phyloP scores from a whole-genome alignment of 2,329 filamentous ascomycete species.

The Aspergillus floridensis region DNA sequence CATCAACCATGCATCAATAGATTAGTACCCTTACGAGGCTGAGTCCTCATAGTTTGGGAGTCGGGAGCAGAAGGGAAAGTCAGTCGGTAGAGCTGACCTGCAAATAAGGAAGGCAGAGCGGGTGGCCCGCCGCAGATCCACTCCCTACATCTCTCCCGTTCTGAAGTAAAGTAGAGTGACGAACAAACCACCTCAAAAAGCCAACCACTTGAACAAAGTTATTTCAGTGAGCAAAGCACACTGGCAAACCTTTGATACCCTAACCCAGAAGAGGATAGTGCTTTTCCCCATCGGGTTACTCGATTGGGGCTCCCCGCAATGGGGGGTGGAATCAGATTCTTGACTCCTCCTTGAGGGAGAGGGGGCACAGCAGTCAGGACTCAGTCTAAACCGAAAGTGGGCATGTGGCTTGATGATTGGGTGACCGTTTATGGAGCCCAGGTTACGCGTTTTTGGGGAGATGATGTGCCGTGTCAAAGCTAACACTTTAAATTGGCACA shows the following conservation, averaged over 20 bases:
- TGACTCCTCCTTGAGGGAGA: conserved; percentile 7
- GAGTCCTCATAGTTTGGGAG: too few relatives aligned
- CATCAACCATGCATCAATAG: background rate
- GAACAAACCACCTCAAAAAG: background rate
- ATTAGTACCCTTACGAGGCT: background rate
- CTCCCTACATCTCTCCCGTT: background rate
- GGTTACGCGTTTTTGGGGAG: conserved; percentile 24
- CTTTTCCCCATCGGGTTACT: conserved; percentile 15
- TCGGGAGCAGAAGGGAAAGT: background rate
- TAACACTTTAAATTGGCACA: background rate
- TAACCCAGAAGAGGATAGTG: background rate
- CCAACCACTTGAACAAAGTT: background rate
- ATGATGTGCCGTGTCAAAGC: conserved; percentile 24
- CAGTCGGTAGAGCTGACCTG: background rate
- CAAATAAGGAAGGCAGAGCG: background rate
- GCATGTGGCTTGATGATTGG: conserved; percentile 12
- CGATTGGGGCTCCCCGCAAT: conserved; percentile 19
- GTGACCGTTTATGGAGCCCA: background rate
- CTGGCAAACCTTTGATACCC: background rate
- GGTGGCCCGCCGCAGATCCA: background rate
- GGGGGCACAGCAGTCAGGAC: too few relatives aligned
- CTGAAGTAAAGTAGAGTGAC: background rate
- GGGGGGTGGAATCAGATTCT: conserved; percentile 1
- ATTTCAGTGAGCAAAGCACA: background rate
- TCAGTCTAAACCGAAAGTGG: conserved; percentile 4